Base-by-base conservation (phyloP, 805 yeast species). In the Hanseniaspora jakobsenii region DNA sequence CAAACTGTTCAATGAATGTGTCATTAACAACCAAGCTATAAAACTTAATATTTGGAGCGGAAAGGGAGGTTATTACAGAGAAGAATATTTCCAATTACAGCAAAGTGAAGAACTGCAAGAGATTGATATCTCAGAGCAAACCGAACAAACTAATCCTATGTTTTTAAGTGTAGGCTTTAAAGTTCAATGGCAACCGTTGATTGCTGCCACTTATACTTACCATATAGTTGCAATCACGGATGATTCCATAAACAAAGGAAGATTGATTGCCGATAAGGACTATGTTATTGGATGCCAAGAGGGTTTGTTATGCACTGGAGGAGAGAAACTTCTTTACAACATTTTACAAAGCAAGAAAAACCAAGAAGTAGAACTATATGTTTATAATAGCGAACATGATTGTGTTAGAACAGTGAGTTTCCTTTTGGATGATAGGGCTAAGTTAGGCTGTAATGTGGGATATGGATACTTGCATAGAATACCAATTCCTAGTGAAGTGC, bases 361-460 rank as follows among this genome's bases (percentile, higher is more conserved):
- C 50, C 66, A 63, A 18, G 66, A 69, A 3, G 53, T 78, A 34
- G 71, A 71, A 6, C 60, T 81, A 12, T 78, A 78, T 55, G 95
- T 87, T 0, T 89, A 89, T 61, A 89, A 89, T 60, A 89, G 81
- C 53, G 93, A 82, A 55, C 80, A 76, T 55, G 91, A 89, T 57
- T 70, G 81, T 12, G 78, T 85, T 31, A 71, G 98, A 53, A 94
- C 95, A 0, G 87, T 89, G 3, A 77, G 82, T 0, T 83, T 87
- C n/a, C 66, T 72, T 44, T 81, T 84, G 2, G 84, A 86, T n/a
- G 85, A 87, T 13, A 71, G 66, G 51, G 94, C 95, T 1, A 66
- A 85, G 29, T 63, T 89, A 29, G 98, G 98, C 2, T 86, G 95
- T 63, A 94, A 87, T 51, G 93, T 89, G 16, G 97, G 96, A 0